Evolutionary conservation across 129 eudicot genomes (phyloP).

Genomic region (Mikania micrantha): DNA sequence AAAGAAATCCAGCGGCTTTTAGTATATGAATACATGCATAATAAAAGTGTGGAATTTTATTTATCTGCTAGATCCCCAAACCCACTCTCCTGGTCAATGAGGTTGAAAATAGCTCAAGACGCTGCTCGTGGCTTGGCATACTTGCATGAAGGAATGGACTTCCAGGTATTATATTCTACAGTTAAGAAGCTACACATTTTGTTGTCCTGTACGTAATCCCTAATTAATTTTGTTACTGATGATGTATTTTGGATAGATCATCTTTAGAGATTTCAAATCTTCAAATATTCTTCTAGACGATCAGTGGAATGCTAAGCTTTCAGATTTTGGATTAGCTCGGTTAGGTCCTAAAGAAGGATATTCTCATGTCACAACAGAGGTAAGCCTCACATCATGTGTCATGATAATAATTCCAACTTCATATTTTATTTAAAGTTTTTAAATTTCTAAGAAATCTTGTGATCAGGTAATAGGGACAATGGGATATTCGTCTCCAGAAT

Average conservation of each 20-base stretch:
- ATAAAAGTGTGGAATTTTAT: conserved; percentile 71
- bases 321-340: conserved; percentile 93
- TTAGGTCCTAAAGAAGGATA: conserved; percentile 86
- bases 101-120: conserved; percentile 77
- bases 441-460: neutral
- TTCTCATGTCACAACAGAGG: conserved; percentile 91
- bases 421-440: neutral
- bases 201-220: neutral
- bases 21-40: conserved; percentile 75
- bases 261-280: conserved; percentile 89
- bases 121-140: conserved; percentile 83
- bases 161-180: conserved; percentile 45
- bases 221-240: neutral
- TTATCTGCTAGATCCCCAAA: conserved; percentile 48
- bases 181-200: neutral
- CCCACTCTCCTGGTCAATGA: conserved; percentile 62
- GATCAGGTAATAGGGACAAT: conserved; percentile 70
- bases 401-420: neutral
- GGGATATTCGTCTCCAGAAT: conserved; percentile 87
- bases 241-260: conserved; percentile 41
- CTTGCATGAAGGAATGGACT: conserved; percentile 85
- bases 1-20: conserved; percentile 85
- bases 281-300: conserved; percentile 87
- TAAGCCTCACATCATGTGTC: conserved; percentile 18
- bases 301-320: conserved; percentile 90